Evolutionary conservation across 1,284 basidiomycete genomes (phyloP).

Genomic region (Rhodotorula sp.): DNA sequence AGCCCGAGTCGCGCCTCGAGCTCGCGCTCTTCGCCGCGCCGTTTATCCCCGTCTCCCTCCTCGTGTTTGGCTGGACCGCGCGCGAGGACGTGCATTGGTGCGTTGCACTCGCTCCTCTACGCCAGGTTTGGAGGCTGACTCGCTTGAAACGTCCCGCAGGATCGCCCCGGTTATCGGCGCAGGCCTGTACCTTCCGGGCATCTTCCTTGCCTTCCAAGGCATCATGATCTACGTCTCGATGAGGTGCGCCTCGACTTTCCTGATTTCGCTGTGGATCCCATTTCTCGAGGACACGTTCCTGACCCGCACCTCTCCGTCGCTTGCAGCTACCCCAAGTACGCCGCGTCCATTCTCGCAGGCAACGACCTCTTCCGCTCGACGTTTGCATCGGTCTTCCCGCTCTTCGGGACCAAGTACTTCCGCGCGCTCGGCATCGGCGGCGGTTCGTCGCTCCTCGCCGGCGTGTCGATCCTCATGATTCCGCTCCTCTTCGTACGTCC

Average conservation of each 20-base stretch:
- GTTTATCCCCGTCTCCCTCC: conserved; percentile 28
- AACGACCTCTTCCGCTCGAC: conserved; percentile 40
- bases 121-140: neutral
- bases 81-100: conserved; percentile 9
- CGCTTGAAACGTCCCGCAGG: conserved; percentile 10
- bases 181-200: conserved; percentile 20
- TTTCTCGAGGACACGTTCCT: no score
- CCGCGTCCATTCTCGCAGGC: conserved; percentile 40
- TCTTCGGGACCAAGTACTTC: conserved; percentile 48
- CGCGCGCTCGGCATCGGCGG: conserved; percentile 45
- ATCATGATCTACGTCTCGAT: conserved; percentile 23
- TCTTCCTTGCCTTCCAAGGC: conserved; percentile 29
- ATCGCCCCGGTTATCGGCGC: conserved; percentile 38
- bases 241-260: neutral
- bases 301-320: no score
- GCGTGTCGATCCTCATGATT: conserved; percentile 46
- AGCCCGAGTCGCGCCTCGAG: conserved; percentile 34
- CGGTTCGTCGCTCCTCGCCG: conserved; percentile 46
- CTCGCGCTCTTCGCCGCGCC: conserved; percentile 25
- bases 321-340: conserved; percentile 29
- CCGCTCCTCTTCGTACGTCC: conserved; percentile 36
- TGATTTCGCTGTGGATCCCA: no score
- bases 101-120: neutral
- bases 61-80: conserved; percentile 40
- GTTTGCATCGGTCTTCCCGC: conserved; percentile 37